A percentile compares a stretch with the other conserved stretches of the same genome.
Evolutionary conservation across 2,329 filamentous ascomycete species (phyloP).

Genomic region (Diaporthe amygdali): DNA sequence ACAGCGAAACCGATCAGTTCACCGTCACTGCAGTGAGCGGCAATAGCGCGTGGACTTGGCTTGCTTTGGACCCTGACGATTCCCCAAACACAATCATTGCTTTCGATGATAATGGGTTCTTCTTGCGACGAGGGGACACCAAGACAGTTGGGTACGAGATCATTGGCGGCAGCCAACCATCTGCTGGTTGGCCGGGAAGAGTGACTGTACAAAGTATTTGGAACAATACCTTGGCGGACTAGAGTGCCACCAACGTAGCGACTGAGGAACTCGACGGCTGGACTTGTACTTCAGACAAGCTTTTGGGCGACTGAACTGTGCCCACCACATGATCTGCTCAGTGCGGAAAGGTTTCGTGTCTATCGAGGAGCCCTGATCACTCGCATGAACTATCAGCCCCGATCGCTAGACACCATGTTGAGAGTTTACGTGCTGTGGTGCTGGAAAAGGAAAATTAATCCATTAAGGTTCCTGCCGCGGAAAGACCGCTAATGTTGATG

Average conservation of each 20-base stretch:
- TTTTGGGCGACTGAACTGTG: background rate
- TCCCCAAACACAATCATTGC: slow-evolving; percentile 48
- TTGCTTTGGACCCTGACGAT: slow-evolving; percentile 49
- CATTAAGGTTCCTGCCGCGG: background rate
- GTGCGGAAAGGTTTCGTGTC: background rate
- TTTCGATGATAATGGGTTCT: slow-evolving; percentile 60
- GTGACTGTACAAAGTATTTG: slow-evolving; percentile 59
- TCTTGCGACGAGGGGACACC: slow-evolving; percentile 49
- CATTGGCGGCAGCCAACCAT: slow-evolving; percentile 40
- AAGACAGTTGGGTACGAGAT: slow-evolving; percentile 51
- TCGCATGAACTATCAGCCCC: too few relatives aligned
- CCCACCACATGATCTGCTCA: background rate
- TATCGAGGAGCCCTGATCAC: too few relatives aligned
- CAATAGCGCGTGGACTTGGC: slow-evolving; percentile 59
- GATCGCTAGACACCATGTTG: too few relatives aligned
- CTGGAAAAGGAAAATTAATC: background rate
- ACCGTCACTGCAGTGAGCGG: slow-evolving; percentile 52
- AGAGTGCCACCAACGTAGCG: background rate
- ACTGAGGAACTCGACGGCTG: background rate
- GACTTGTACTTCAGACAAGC: background rate
- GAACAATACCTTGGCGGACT: slow-evolving; percentile 40
- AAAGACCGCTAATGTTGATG: background rate
- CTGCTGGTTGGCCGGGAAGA: slow-evolving; percentile 36
- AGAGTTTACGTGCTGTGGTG: background rate
- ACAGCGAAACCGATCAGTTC: slow-evolving; percentile 41